phyloP scores from a whole-genome alignment of 331 rosid species.

The Pyrus hybrid region DNA sequence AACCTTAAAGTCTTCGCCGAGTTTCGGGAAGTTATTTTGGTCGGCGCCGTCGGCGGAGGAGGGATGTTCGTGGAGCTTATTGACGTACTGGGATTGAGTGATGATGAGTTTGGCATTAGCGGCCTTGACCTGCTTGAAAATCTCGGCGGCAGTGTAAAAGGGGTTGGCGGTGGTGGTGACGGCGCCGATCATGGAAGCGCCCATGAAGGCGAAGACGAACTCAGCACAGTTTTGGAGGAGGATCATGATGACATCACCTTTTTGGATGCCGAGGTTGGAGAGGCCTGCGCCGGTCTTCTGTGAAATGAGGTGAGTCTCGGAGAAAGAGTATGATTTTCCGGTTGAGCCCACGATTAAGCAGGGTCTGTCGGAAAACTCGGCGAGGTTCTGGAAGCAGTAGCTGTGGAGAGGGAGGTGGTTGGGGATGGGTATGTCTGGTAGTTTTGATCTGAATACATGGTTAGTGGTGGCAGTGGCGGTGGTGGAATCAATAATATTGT shows the following conservation, averaged over 20 bases:
- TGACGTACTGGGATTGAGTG: constrained; percentile 57
- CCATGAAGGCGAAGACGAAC: constrained; percentile 61
- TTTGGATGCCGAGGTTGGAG: constrained; percentile 39
- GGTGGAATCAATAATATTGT: background rate
- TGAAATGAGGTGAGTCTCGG: constrained; percentile 33
- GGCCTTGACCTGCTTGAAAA: constrained; percentile 44
- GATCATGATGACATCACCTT: constrained; percentile 70
- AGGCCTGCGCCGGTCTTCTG: constrained; percentile 46
- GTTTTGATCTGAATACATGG: constrained; percentile 48
- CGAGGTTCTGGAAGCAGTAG: constrained; percentile 49
- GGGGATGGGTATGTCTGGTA: constrained; percentile 59
- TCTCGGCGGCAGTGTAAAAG: constrained; percentile 60
- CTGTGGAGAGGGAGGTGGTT: constrained; percentile 65
- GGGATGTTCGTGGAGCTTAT: constrained; percentile 33
- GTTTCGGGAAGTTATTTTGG: background rate
- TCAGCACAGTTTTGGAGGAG: constrained; percentile 70
- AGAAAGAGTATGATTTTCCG: constrained; percentile 41
- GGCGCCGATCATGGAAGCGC: constrained; percentile 75
- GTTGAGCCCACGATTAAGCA: constrained; percentile 65
- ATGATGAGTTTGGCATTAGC: constrained; percentile 50
- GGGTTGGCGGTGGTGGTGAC: constrained; percentile 76
- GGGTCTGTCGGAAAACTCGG: constrained; percentile 37
- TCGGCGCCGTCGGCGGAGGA: background rate
- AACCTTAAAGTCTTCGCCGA: constrained; percentile 34
- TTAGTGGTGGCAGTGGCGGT: background rate